Percentiles rank a stretch among this genome's conserved stretches.
These are phyloP conservation scores for Boletellus ananas DNA, from an alignment of 768 basidiomycete species.

Conservation along the genomic window DNA sequence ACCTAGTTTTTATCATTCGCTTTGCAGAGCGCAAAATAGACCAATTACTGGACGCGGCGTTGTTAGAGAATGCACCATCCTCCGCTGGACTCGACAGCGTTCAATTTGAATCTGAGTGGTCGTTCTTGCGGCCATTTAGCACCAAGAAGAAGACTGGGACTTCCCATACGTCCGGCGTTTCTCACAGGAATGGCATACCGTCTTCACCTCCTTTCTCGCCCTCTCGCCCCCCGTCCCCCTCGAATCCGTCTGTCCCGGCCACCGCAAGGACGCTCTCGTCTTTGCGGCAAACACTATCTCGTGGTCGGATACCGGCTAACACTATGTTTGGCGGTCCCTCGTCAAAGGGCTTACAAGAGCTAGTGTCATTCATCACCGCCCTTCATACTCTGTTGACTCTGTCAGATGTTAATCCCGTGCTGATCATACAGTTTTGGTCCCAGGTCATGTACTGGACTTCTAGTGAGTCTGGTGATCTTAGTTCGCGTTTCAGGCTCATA, in stretches of 20 bases:
- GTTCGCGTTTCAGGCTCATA: constrained; percentile 4
- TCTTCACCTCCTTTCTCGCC: constrained; percentile 48
- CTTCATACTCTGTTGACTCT: constrained; percentile 79
- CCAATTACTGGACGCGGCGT: constrained; percentile 70
- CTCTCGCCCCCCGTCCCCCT: constrained; percentile 51
- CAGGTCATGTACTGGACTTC: constrained; percentile 99
- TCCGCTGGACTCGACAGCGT: constrained; percentile 75
- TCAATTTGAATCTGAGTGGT: constrained; percentile 97
- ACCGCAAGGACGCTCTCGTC: constrained; percentile 60
- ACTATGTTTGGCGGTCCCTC: constrained; percentile 47
- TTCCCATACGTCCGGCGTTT: constrained; percentile 24
- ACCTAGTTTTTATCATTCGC: constrained; percentile 88
- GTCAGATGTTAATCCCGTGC: constrained; percentile 85
- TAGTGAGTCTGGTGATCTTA: constrained; percentile 50
- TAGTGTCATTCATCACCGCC: constrained; percentile 80
- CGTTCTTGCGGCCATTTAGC: constrained; percentile 72
- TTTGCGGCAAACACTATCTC: constrained; percentile 60
- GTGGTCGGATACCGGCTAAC: constrained; percentile 49
- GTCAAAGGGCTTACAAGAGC: constrained; percentile 45
- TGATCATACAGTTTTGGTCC: constrained; percentile 89
- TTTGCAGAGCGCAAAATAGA: constrained; percentile 89
- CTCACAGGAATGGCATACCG: constrained; percentile 37
- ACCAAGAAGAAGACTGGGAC: constrained; percentile 50
- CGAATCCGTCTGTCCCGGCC: constrained; percentile 41
- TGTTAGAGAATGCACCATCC: constrained; percentile 81